phyloP scores from a whole-genome alignment of 306 rosid species.

The Cercis canadensis region DNA sequence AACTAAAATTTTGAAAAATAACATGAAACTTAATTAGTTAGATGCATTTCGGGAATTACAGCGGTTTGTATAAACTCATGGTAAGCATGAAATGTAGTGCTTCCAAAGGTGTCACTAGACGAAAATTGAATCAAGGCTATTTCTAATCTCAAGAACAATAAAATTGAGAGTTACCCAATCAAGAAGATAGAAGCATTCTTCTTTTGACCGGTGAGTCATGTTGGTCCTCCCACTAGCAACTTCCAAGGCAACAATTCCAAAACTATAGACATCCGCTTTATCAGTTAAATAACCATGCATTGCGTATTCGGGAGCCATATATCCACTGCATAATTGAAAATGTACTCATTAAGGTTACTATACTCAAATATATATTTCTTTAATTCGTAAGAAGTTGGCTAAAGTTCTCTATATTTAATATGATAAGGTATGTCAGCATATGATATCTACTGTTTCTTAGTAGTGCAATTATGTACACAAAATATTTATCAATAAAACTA shows the following conservation, averaged over 20 bases:
- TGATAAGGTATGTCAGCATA: neutral
- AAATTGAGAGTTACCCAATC: conserved; percentile 48
- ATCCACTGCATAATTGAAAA: conserved; percentile 40
- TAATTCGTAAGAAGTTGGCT: too few relatives aligned
- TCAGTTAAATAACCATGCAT: conserved; percentile 74
- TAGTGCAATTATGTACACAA: neutral
- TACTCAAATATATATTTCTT: too few relatives aligned
- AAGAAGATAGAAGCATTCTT: conserved; percentile 47
- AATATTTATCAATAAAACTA: neutral
- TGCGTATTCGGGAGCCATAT: conserved; percentile 68
- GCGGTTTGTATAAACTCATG: too few relatives aligned
- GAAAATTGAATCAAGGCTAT: too few relatives aligned
- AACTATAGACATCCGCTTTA: conserved; percentile 81
- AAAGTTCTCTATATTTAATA: too few relatives aligned
- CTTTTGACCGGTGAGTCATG: conserved; percentile 44
- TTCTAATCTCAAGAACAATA: neutral
- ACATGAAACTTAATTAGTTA: neutral
- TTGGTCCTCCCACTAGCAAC: conserved; percentile 64
- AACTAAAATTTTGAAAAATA: neutral
- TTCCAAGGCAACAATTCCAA: conserved; percentile 68
- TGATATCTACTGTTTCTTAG: neutral
- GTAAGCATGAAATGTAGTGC: neutral
- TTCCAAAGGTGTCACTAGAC: neutral
- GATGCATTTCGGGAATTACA: neutral
- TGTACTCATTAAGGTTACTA: too few relatives aligned